Percentiles rank a stretch among this genome's conserved stretches.
Evolutionary conservation across 306 rosid genomes (phyloP).

Genomic region (Carpinus fangiana): DNA sequence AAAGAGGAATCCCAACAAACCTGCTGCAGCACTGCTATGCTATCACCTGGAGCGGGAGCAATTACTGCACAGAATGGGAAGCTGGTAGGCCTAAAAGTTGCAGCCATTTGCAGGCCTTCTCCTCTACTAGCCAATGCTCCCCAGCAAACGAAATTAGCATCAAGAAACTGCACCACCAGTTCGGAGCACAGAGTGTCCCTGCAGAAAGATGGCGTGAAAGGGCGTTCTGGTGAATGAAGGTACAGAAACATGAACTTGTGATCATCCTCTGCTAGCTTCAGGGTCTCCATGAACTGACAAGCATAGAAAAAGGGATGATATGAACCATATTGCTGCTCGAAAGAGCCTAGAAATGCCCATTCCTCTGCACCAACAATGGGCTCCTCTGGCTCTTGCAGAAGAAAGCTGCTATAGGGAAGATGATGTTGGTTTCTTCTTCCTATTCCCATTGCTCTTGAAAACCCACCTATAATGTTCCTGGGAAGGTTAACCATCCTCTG

Average conservation of each 20-base stretch:
- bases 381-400: conserved; percentile 31
- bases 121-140: conserved; percentile 57
- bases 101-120: conserved; percentile 66
- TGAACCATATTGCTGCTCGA: conserved; percentile 61
- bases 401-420: conserved; percentile 34
- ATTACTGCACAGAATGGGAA: conserved; percentile 73
- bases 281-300: conserved; percentile 49
- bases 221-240: conserved; percentile 75
- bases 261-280: conserved; percentile 64
- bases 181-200: conserved; percentile 64
- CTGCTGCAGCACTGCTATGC: conserved; percentile 66
- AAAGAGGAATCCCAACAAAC: conserved; percentile 35
- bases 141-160: conserved; percentile 79
- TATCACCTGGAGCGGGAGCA: conserved; percentile 47
- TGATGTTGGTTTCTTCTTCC: conserved; percentile 42
- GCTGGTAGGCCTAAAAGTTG: conserved; percentile 49
- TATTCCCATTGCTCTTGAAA: conserved; percentile 58
- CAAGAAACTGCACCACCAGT: conserved; percentile 65
- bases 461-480: conserved; percentile 55
- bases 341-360: conserved; percentile 48
- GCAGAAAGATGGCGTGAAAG: conserved; percentile 61
- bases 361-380: conserved; percentile 34
- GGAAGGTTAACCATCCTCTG: conserved; percentile 65
- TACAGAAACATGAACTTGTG: conserved; percentile 73
- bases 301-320: conserved; percentile 70